These are phyloP conservation scores for Blakeslea trispora DNA, from an alignment of 371 early-diverging fungal genomes.

Conservation along the genomic window DNA sequence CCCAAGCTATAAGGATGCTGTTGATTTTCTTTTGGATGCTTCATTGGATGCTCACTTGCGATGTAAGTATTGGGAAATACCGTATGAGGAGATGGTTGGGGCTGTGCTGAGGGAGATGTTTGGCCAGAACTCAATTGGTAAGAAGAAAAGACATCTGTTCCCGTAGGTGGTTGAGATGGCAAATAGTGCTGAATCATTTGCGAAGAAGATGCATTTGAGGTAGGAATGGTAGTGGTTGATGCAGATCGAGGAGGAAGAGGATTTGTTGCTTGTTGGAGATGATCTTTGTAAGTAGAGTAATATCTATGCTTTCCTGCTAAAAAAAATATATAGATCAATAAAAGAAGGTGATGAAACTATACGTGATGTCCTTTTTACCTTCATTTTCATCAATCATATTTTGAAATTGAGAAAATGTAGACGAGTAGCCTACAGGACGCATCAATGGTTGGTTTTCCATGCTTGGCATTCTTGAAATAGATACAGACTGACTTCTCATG, in stretches of 20 bases:
- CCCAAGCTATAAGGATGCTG: slow-evolving; percentile 7
- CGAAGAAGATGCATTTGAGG: slow-evolving; percentile 3
- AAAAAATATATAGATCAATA: too few species aligned
- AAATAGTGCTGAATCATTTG: slow-evolving; percentile 7
- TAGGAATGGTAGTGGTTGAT: not conserved
- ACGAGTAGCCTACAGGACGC: slow-evolving; percentile 8
- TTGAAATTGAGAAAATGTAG: slow-evolving; percentile 9
- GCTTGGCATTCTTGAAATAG: slow-evolving; percentile 2
- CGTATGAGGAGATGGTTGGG: not conserved
- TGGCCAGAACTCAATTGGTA: slow-evolving; percentile 3
- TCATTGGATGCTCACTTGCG: slow-evolving; percentile 9
- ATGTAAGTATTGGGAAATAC: slow-evolving; percentile 8
- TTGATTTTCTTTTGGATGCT: slow-evolving; percentile 8
- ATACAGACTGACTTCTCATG: slow-evolving; percentile 1
- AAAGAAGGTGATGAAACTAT: not conserved
- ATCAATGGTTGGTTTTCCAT: not conserved
- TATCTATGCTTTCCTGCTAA: slow-evolving; percentile 13
- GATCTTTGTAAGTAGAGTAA: slow-evolving; percentile 9
- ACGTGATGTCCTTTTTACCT: not conserved
- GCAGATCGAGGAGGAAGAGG: slow-evolving; percentile 9
- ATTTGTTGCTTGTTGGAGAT: slow-evolving; percentile 6
- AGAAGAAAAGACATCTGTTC: slow-evolving; percentile 2
- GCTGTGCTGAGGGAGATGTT: not conserved
- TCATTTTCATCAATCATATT: slow-evolving; percentile 17
- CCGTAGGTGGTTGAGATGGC: not conserved